Evolutionary conservation across 2,329 filamentous ascomycete species (phyloP).

Genomic region (Aplosporella prunicola): DNA sequence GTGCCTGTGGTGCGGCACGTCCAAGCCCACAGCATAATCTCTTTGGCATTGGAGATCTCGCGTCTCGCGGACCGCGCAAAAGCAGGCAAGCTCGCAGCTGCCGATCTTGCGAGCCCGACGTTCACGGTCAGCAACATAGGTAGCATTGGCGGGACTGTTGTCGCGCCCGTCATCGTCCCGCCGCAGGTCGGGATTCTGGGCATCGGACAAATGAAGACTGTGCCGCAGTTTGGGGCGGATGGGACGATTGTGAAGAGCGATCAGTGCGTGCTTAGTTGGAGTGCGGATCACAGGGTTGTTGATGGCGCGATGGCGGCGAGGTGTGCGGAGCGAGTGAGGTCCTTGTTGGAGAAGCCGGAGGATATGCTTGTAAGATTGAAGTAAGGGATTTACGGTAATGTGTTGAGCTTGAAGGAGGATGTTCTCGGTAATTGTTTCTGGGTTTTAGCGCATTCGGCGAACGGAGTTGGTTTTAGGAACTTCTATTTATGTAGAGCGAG

Average conservation of each 20-base stretch:
- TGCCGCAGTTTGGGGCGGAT: slow-evolving; percentile 63
- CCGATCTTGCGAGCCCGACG: slow-evolving; percentile 75
- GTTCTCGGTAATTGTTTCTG: too few species aligned
- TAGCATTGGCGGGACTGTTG: slow-evolving; percentile 84
- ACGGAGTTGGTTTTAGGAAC: too few species aligned
- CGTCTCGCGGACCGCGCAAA: slow-evolving; percentile 65
- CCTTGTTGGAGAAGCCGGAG: slow-evolving; percentile 74
- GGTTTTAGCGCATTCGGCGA: too few species aligned
- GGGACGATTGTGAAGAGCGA: slow-evolving; percentile 61
- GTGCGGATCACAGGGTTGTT: slow-evolving; percentile 85
- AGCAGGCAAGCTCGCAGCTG: slow-evolving; percentile 62
- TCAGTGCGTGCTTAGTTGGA: slow-evolving; percentile 89
- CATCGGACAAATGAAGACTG: slow-evolving; percentile 66
- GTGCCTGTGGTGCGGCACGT: slow-evolving; percentile 90
- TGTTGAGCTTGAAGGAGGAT: too few species aligned
- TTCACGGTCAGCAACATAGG: slow-evolving; percentile 97
- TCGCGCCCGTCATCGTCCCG: slow-evolving; percentile 83
- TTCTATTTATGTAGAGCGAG: too few species aligned
- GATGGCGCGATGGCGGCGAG: slow-evolving; percentile 92
- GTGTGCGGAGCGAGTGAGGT: slow-evolving; percentile 71
- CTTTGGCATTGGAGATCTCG: slow-evolving; percentile 66
- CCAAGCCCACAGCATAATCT: slow-evolving; percentile 62
- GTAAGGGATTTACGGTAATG: slow-evolving; percentile 28
- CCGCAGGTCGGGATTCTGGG: slow-evolving; percentile 88
- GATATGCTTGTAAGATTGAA: slow-evolving; percentile 75